Base-by-base conservation (phyloP, 78 protist genomes). In the Creolimax fragrantissima region DNA sequence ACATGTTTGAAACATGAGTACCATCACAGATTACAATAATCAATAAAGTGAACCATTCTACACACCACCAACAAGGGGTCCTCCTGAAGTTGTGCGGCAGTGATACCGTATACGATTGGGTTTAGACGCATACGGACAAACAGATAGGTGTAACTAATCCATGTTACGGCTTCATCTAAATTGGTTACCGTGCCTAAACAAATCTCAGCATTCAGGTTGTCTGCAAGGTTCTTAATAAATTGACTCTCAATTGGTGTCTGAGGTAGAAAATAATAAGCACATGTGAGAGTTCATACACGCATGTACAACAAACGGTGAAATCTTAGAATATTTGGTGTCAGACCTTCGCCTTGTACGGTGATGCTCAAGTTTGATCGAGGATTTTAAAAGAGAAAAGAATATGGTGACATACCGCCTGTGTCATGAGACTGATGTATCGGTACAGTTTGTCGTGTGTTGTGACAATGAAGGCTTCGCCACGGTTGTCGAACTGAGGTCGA, bases 401-500 rank as follows among this genome's bases (percentile, higher is more conserved):
- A n/a, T n/a, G n/a, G n/a, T n/a, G 24, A 17, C 11, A 58, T 58
- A 58, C 74, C 74, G 11, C 39, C 24, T 58, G 74, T 11, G 89
- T 84, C 90, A 97, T 92, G 37, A 94, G 43, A 35, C 74, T 43
- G 42, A 98, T 93, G 89, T 97, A 98, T 93, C 94, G 96, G 3
- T 90, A 39, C 35, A 98, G 89, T 84, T 96, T 88, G 84, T 98
- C 97, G 89, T 93, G 93, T 36, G 93, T 5, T 11, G 99, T 98
- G 89, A 99, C 58, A 42, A 99, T 93, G 95, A 96, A 94, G n/a
- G 96, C 99, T 66, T 95, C 96, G 32, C 99, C 99, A 81, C 45
- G 39, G 3, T 95, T 94, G 91, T 99, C 99, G 84, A 93, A 99
- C 94, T 99, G 99, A 39, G 99, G 99, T 36, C 99, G 96, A 11